These are phyloP conservation scores for Candolleomyces eurysporus DNA, from an alignment of 768 basidiomycete species.

Conservation along the genomic window DNA sequence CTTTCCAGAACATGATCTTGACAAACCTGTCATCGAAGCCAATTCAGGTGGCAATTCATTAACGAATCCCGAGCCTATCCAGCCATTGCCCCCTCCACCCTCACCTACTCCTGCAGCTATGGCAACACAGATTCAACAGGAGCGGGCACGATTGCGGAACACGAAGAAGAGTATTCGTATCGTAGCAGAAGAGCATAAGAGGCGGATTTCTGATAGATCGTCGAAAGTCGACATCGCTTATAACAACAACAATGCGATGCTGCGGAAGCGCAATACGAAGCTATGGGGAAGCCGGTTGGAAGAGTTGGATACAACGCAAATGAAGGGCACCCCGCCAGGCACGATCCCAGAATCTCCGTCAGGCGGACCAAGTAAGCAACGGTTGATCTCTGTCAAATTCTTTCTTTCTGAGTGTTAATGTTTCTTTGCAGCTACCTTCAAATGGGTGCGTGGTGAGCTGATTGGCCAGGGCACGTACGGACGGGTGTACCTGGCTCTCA, in stretches of 20 bases:
- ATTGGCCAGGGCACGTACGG: slow-evolving; percentile 98
- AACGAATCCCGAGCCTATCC: slow-evolving; percentile 53
- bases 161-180: slow-evolving; percentile 91
- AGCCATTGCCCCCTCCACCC: slow-evolving; percentile 35
- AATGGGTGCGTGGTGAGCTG: slow-evolving; percentile 97
- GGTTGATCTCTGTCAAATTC: background rate
- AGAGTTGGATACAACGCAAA: slow-evolving; percentile 82
- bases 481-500: slow-evolving; percentile 92
- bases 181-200: slow-evolving; percentile 58
- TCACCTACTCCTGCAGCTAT: slow-evolving; percentile 29
- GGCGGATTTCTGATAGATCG: slow-evolving; percentile 38
- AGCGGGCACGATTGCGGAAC: slow-evolving; percentile 39
- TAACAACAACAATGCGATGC: slow-evolving; percentile 39
- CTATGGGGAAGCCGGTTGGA: slow-evolving; percentile 93
- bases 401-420: background rate
- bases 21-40: slow-evolving; percentile 92
- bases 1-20: slow-evolving; percentile 95
- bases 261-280: slow-evolving; percentile 87
- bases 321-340: slow-evolving; percentile 41
- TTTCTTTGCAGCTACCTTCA: slow-evolving; percentile 70
- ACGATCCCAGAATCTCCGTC: slow-evolving; percentile 59
- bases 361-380: slow-evolving; percentile 60
- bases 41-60: slow-evolving; percentile 79
- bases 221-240: slow-evolving; percentile 56
- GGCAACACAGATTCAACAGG: slow-evolving; percentile 18